These are phyloP conservation scores for Rusavskia elegans DNA, from an alignment of 495 filamentous ascomycete genomes.

Conservation along the genomic window DNA sequence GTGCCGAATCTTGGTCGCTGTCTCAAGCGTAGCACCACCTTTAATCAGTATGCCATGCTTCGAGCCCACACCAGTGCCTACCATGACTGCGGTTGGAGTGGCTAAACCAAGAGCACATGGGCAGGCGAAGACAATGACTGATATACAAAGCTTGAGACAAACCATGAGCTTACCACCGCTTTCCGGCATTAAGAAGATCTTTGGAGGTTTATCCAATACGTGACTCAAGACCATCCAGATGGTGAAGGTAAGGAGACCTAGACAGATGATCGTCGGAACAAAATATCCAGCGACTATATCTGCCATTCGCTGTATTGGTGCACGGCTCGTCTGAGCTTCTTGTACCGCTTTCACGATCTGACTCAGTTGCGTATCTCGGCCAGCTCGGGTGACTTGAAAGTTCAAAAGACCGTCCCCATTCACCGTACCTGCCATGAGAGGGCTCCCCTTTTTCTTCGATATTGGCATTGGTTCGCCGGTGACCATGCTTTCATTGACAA, in stretches of 20 bases:
- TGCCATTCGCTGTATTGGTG: conserved; percentile 87
- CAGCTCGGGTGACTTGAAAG: conserved; percentile 83
- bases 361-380: conserved; percentile 87
- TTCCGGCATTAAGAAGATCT: conserved; percentile 65
- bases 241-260: conserved; percentile 75
- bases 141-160: conserved; percentile 93
- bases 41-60: conserved; percentile 95
- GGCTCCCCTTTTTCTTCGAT: conserved; percentile 63
- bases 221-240: conserved; percentile 94
- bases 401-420: conserved; percentile 86
- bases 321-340: conserved; percentile 84
- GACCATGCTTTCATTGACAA: conserved; percentile 96
- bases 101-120: conserved; percentile 88
- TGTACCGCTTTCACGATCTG: conserved; percentile 97
- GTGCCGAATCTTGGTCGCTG: conserved; percentile 76
- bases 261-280: conserved; percentile 70
- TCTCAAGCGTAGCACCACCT: conserved; percentile 85
- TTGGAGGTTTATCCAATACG: conserved; percentile 60
- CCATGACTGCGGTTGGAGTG: conserved; percentile 96
- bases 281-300: conserved; percentile 90
- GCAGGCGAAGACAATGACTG: conserved; percentile 96
- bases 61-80: conserved; percentile 92
- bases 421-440: conserved; percentile 88
- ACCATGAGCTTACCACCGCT: conserved; percentile 89
- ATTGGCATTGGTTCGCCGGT: conserved; percentile 93